Conservation (phyloP, 805 yeast genomes). For the Naumovozyma dairenensis region DNA sequence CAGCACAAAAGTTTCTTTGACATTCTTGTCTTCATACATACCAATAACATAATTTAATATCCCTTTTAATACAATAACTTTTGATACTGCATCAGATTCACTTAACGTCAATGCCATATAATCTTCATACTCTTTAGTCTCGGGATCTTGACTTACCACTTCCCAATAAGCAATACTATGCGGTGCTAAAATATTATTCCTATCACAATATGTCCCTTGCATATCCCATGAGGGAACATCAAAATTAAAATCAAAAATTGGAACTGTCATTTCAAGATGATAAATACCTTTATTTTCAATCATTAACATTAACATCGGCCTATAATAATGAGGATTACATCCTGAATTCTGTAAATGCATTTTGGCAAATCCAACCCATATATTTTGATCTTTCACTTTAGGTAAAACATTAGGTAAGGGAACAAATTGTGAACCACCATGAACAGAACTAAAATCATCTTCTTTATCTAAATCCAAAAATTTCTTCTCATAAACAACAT, state of each 20-base stretch:
- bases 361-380: slow-evolving; percentile 11
- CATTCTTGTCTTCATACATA: slow-evolving; percentile 11
- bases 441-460: slow-evolving; percentile 5
- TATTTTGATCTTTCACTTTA: slow-evolving; percentile 5
- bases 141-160: slow-evolving; percentile 6
- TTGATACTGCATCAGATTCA: slow-evolving; percentile 30
- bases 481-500: slow-evolving; percentile 6
- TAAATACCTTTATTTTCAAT: slow-evolving; percentile 8
- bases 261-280: slow-evolving; percentile 7
- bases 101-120: slow-evolving; percentile 31
- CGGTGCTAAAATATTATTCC: slow-evolving; percentile 5
- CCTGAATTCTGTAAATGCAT: slow-evolving; percentile 6
- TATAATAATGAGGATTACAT: slow-evolving; percentile 6
- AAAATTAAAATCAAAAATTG: slow-evolving; percentile 6
- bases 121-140: slow-evolving; percentile 22
- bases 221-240: slow-evolving; percentile 6
- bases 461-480: slow-evolving; percentile 4
- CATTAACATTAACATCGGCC: slow-evolving; percentile 8
- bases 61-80: slow-evolving; percentile 27
- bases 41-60: slow-evolving; percentile 28
- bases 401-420: slow-evolving; percentile 9
- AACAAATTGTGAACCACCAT: slow-evolving; percentile 13
- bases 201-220: slow-evolving; percentile 4
- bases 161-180: slow-evolving; percentile 19
- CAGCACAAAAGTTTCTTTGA: slow-evolving; percentile 1